Percentiles rank a stretch among this genome's conserved stretches.
phyloP scores from a whole-genome alignment of 306 rosid species.

The Boehmeria nivea region DNA sequence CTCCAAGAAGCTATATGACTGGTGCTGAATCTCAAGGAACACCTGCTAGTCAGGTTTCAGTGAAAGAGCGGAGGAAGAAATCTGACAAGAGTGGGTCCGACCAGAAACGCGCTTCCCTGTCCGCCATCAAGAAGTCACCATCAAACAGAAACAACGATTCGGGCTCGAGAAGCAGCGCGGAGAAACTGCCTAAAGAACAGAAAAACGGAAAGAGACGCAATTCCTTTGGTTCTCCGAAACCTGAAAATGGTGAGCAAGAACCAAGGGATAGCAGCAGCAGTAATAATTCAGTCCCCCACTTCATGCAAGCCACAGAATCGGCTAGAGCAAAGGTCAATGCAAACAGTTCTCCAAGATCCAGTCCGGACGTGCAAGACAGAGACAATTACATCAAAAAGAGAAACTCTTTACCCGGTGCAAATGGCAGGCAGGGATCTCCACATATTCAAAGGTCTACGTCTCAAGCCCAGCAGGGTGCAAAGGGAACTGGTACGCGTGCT shows the following conservation, averaged over 20 bases:
- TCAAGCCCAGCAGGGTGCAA: conserved; percentile 56
- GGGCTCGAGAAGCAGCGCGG: conserved; percentile 49
- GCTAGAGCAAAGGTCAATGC: conserved; percentile 84
- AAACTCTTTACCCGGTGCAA: conserved; percentile 79
- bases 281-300: conserved; percentile 68
- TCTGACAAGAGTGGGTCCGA: conserved; percentile 45
- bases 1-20: conserved; percentile 72
- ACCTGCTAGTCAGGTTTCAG: conserved; percentile 84
- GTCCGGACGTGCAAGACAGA: conserved; percentile 83
- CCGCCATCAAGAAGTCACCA: conserved; percentile 59
- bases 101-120: conserved; percentile 33
- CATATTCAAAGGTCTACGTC: conserved; percentile 58
- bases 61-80: conserved; percentile 40
- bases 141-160: conserved; percentile 49
- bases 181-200: conserved; percentile 59
- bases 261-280: conserved; percentile 45
- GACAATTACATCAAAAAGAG: conserved; percentile 67
- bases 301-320: conserved; percentile 96
- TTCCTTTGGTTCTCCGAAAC: conserved; percentile 62
- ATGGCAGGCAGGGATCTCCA: conserved; percentile 84
- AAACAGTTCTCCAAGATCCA: conserved; percentile 74
- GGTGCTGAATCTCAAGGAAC: conserved; percentile 83
- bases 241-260: conserved; percentile 63
- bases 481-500: conserved; percentile 42
- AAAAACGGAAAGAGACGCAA: conserved; percentile 55